These are phyloP conservation scores for Colletotrichum eremochloae DNA, from an alignment of 2,329 filamentous ascomycete genomes.

Conservation along the genomic window DNA sequence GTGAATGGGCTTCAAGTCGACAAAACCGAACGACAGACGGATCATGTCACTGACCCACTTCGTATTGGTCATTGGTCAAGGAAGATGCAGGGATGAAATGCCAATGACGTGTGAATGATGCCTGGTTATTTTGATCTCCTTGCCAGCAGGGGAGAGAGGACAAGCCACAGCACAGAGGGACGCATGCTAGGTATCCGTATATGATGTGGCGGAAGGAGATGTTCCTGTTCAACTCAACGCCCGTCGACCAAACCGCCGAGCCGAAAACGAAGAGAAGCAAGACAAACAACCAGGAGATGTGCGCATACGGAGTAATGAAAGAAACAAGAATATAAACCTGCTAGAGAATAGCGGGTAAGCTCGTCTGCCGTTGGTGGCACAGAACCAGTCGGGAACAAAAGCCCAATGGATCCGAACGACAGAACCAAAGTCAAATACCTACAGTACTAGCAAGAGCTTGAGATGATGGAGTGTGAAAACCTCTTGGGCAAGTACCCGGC, in stretches of 20 bases:
- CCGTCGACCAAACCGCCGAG: neutral
- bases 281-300: neutral
- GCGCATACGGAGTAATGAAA: neutral
- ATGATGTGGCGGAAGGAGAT: neutral
- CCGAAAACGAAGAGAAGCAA: neutral
- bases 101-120: constrained; percentile 34
- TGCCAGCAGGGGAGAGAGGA: neutral
- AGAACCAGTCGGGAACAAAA: neutral
- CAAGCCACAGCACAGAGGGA: neutral
- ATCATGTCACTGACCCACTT: neutral
- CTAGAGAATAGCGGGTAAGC: neutral
- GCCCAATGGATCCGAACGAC: constrained; percentile 1
- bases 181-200: too few relatives aligned
- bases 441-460: neutral
- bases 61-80: too few relatives aligned
- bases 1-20: neutral
- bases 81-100: constrained; percentile 21
- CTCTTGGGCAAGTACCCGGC: neutral
- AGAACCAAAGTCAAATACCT: neutral
- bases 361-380: neutral
- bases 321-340: neutral
- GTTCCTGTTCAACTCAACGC: neutral
- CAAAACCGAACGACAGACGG: neutral
- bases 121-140: neutral
- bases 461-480: neutral